Evolutionary conservation across 306 rosid species (phyloP), one percentile per base, ranked within the genome.

Genomic region (Castanea sativa): DNA sequence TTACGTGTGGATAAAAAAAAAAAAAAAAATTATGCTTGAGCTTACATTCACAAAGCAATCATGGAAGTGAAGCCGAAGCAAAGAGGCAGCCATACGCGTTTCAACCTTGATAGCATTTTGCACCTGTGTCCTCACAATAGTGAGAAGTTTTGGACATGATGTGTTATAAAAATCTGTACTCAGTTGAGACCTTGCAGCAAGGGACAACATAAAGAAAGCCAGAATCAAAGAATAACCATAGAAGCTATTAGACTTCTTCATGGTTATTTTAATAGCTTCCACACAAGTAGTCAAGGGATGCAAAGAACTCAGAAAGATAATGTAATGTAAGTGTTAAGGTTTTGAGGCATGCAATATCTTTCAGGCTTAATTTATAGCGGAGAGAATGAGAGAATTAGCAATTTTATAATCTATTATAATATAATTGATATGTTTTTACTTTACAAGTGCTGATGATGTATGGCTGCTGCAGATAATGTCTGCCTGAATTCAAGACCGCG

Each of bases 1-100:
- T 49, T 49, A 49, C 3, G 14, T 58, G 25, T 4, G 0, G 11
- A 20, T 4, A 41, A 7, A 41, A 1, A 35, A 35, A 6, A 38
- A 25, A 10, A 21, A 30, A 12, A 16, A 14, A 68, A 0, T 45
- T 6, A 23, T 10, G 19, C 16, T 35, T 53, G 27, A 69, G 78
- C 92, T 88, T 69, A 94, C 99, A 8, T 90, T 91, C 5, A 94
- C 98, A 83, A 92, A 94, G 91, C 99, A 94, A 78, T 94, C 98
- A 73, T 94, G 99, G 79, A 94, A 92, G 79, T 94, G 99, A 72
- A 94, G 94, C 14, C 99, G 97, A 82, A 91, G 79, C 88, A 94
- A 84, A 25, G 99, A 95, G 70, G 89, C 99, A 13, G 88, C 98
- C 98, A 92, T 95, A 76, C 99, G 71, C 88, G 73, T 90, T 76